phyloP scores from a whole-genome alignment of 331 rosid species.

The Ulmus americana region DNA sequence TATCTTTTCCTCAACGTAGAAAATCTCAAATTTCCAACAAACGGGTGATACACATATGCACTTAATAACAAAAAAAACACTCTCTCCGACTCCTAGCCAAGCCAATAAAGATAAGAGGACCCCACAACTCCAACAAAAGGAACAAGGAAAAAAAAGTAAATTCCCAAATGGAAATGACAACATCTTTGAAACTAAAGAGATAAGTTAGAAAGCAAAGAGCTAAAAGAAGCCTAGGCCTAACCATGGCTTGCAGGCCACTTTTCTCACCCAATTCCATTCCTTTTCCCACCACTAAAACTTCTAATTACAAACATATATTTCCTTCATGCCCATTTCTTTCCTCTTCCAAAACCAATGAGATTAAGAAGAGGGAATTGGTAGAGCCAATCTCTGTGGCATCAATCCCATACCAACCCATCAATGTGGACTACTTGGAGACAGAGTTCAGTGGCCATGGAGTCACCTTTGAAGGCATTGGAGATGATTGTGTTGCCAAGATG shows the following conservation, averaged over 20 bases:
- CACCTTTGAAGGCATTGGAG: constrained; percentile 64
- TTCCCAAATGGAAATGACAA: not conserved
- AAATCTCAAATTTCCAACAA: no score
- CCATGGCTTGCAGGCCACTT: constrained; percentile 40
- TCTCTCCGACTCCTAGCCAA: not conserved
- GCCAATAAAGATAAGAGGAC: not conserved
- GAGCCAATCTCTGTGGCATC: constrained; percentile 46
- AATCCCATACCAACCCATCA: constrained; percentile 56
- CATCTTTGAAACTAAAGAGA: not conserved
- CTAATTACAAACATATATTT: constrained; percentile 18
- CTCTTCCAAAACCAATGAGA: not conserved
- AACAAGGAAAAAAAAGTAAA: not conserved
- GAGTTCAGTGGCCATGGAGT: constrained; percentile 87
- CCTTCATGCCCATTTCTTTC: constrained; percentile 2
- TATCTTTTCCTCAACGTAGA: no score
- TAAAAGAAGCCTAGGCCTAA: not conserved
- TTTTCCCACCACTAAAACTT: constrained; percentile 8
- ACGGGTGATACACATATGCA: no score
- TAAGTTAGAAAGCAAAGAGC: constrained; percentile 8
- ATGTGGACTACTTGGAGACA: constrained; percentile 56
- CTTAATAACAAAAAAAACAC: no score
- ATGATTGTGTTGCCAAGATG: constrained; percentile 56
- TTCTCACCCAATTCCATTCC: constrained; percentile 31
- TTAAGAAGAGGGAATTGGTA: constrained; percentile 29
- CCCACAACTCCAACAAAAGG: no score